Evolutionary conservation across 345 rosid genomes (phyloP), one percentile per base, ranked within the genome.

Genomic region (Psidium guajava): DNA sequence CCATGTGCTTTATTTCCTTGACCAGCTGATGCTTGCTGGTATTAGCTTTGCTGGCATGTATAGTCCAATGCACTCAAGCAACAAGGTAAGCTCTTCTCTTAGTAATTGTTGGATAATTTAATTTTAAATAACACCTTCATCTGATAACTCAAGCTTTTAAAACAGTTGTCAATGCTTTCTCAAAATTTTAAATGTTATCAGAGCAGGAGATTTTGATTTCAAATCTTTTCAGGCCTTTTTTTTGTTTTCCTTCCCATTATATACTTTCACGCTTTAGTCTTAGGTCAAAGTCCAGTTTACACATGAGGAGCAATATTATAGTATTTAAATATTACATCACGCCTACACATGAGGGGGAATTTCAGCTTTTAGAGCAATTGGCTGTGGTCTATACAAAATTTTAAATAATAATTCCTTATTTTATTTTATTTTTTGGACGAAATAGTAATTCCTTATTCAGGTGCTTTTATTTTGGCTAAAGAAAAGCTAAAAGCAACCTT

Each of bases 31-130:
- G 84, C 83, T 88, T 85, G 98, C 97, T 85, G 97, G 96, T 86
- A 95, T 97, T 87, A 93, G 92, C 88, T 95, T 93, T 91, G 94
- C 91, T 74, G 91, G 93, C 84, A 93, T 94, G 92, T 93, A 94
- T 88, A 94, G 95, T 88, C 99, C 99, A 82, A 95, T 94, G 99
- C 96, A 89, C 85, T 88, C 96, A 6, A 53, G 84, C 89, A 92
- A 90, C 87, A 97, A 96, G 98, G 99, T 97, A 89, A 85, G 53
- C 80, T 28, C 36, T 54, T 59, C 11, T 11, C 50, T 77, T 40
- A 75, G 77, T 55, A 36, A 69, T 18, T 69, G 24, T 36, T 69
- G 47, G 80, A 36, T 24, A 18, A 69, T 69, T 69, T 6, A 36
- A 69, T 10, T 20, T 69, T 36, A 69, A 36, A 69, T 69, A 69